Evolutionary conservation across 345 rosid species (phyloP), one percentile per base, ranked within the genome.

Genomic region (Sisymbrium irio): DNA sequence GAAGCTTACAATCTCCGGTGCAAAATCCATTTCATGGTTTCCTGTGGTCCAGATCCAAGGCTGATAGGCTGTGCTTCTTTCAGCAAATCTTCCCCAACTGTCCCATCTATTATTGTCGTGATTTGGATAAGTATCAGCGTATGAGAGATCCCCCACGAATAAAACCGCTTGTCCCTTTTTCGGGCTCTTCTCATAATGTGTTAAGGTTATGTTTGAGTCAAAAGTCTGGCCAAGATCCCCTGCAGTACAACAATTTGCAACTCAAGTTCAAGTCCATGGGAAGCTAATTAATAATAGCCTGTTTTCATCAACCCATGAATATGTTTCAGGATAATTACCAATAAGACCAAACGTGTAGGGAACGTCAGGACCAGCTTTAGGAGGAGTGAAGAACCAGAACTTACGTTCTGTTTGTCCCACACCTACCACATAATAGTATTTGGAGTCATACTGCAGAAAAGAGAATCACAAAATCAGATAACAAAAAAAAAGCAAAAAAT

Each of bases 1-100:
- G 45, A 58, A 9, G 46, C 4, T 82, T 71, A 92, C 94, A 4
- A 92, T 46, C 67, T 88, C 81, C 0, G 96, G 97, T 22, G 64
- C 85, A n/a, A 89, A 91, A 62, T 91, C 97, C 15, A 91, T 17
- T 82, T 94, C 98, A 14, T 91, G 97, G 81, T 94, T 94, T 20
- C 97, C 97, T 1, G 84, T 82, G 0, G 92, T 86, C 98, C 98
- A 94, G 78, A 94, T 91, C 97, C 98, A 94, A 3, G 98, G 97
- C 55, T 91, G 96, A 82, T 94, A 91, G 65, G 98, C 97, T 63
- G 64, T 84, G 44, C 84, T 89, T 77, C 97, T 87, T 82, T 94
- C 98, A 20, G 73, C 78, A 70, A 94, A 94, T 80, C 97, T 86
- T 70, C 85, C 98, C 97, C 97, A 94, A 42, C 85, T 78, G 74